Evolutionary conservation across 2,329 filamentous ascomycete species (phyloP).

Genomic region (Dothideomycetidae sp.): DNA sequence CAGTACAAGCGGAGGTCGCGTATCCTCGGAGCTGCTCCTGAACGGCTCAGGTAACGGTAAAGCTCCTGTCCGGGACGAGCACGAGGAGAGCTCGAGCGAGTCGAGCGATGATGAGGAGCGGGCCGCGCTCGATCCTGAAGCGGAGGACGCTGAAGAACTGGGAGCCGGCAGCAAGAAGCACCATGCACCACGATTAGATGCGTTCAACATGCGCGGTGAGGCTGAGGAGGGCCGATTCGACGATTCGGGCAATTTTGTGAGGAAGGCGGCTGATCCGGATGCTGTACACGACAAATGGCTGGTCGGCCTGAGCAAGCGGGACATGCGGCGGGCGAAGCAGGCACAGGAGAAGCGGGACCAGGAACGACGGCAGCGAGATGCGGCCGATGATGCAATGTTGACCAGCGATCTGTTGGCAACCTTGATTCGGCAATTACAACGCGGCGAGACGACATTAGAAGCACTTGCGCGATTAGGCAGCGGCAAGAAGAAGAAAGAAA

Average conservation of each 20-base stretch:
- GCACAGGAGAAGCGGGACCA: constrained; percentile 75
- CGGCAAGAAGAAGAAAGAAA: constrained; percentile 31
- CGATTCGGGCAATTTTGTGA: constrained; percentile 76
- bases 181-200: constrained; percentile 85
- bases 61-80: constrained; percentile 39
- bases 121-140: constrained; percentile 50
- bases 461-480: constrained; percentile 59
- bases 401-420: constrained; percentile 58
- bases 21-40: constrained; percentile 46
- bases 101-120: constrained; percentile 48
- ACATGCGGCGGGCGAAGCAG: constrained; percentile 75
- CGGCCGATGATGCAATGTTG: constrained; percentile 59
- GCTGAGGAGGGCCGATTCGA: constrained; percentile 90
- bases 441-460: constrained; percentile 75
- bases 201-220: constrained; percentile 85
- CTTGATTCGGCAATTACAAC: constrained; percentile 60
- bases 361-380: constrained; percentile 55
- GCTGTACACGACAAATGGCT: constrained; percentile 86
- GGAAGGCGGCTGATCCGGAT: constrained; percentile 78
- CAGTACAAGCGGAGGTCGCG: constrained; percentile 60
- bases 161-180: constrained; percentile 82
- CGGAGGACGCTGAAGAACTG: constrained; percentile 73
- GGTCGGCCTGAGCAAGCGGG: constrained; percentile 82
- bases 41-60: constrained; percentile 36
- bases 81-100: constrained; percentile 46